Percentiles rank a stretch among this genome's conserved stretches.
Conservation (phyloP, 1,284 basidiomycete genomes). For the Earliella scabrosa region DNA sequence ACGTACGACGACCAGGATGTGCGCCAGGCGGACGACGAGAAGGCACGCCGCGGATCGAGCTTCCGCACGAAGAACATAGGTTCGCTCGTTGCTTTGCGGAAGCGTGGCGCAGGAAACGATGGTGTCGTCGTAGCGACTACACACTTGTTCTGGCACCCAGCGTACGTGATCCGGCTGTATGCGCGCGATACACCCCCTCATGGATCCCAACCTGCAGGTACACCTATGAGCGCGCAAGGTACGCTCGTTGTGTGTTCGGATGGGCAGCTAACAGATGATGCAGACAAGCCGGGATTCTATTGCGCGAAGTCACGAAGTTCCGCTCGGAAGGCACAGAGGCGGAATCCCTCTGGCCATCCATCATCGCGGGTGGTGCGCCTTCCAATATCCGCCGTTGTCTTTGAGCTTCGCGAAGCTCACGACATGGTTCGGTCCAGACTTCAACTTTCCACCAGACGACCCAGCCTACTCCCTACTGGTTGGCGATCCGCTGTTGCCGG, state of each 20-base stretch:
- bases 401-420: background rate
- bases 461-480: conserved; percentile 85
- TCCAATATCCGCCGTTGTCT: background rate
- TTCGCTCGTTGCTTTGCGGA: conserved; percentile 69
- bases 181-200: conserved; percentile 3
- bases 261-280: conserved; percentile 5
- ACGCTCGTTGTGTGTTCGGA: background rate
- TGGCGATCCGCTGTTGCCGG: conserved; percentile 55
- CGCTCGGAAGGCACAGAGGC: conserved; percentile 45
- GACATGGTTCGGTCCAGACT: conserved; percentile 57
- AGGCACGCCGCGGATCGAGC: conserved; percentile 57
- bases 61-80: conserved; percentile 87
- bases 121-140: conserved; percentile 83
- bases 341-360: conserved; percentile 69
- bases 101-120: conserved; percentile 39
- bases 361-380: conserved; percentile 80
- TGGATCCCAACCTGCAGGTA: conserved; percentile 51
- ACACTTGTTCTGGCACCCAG: conserved; percentile 94
- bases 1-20: conserved; percentile 72
- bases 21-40: conserved; percentile 40
- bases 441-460: conserved; percentile 91
- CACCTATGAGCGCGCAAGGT: conserved; percentile 88
- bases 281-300: conserved; percentile 73
- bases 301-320: conserved; percentile 69
- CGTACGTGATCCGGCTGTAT: conserved; percentile 45